A percentile compares a stretch with the other conserved stretches of the same genome.
Conservation (phyloP, 805 yeast genomes). For the Metschnikowia proteae region DNA sequence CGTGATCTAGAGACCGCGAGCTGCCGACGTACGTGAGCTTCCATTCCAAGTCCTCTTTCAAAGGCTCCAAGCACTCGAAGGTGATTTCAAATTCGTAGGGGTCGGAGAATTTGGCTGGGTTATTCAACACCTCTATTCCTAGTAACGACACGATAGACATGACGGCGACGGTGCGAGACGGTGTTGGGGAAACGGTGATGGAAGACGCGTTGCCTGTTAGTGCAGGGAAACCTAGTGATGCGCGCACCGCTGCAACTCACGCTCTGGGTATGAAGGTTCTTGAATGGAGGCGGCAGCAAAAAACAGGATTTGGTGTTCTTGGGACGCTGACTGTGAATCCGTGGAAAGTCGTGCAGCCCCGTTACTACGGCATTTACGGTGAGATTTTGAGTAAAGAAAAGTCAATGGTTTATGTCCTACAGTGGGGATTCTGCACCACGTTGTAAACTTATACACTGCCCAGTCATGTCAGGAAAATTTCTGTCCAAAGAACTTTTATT, state of each 20-base stretch:
- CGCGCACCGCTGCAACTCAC: neutral
- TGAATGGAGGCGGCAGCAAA: neutral
- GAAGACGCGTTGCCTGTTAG: constrained; percentile 3
- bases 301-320: no score
- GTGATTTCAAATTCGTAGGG: constrained; percentile 97
- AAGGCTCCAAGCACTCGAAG: constrained; percentile 91
- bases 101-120: constrained; percentile 91
- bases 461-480: no score
- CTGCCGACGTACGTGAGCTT: constrained; percentile 95
- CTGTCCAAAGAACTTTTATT: no score
- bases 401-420: no score
- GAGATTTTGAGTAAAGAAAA: no score
- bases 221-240: neutral
- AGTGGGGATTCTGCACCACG: no score
- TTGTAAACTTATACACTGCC: no score
- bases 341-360: no score
- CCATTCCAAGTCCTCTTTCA: constrained; percentile 94
- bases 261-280: neutral
- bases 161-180: neutral
- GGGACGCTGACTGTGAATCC: no score
- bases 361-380: no score
- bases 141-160: constrained; percentile 94
- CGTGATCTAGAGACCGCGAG: constrained; percentile 90
- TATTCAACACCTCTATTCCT: constrained; percentile 88
- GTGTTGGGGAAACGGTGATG: neutral